Conservation (phyloP, 73 alveolate genomes). For the Stentor coeruleus region DNA sequence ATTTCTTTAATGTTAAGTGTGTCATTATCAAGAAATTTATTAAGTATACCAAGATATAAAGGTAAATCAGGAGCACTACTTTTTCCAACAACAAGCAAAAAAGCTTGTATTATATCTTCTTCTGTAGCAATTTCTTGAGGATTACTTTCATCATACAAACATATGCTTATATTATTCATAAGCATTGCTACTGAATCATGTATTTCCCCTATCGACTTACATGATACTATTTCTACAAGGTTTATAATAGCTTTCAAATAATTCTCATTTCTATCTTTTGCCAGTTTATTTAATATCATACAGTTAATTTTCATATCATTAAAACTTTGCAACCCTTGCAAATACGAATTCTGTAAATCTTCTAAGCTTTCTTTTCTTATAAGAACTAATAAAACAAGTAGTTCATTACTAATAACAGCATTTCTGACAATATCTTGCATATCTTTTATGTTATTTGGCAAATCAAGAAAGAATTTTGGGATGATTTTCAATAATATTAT, state of each 20-base stretch:
- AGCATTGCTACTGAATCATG: slow-evolving; percentile 5
- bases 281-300: background rate
- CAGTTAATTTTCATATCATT: background rate
- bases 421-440: background rate
- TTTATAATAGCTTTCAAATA: background rate
- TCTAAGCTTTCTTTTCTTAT: background rate
- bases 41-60: no score
- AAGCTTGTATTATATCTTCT: no score
- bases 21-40: no score
- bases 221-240: background rate
- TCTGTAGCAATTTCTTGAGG: no score
- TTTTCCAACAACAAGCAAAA: no score
- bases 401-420: background rate
- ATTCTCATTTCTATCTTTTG: background rate
- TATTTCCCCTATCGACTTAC: background rate
- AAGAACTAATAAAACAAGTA: background rate
- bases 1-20: no score
- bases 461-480: background rate
- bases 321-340: background rate
- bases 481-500: background rate
- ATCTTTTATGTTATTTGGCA: background rate
- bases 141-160: no score
- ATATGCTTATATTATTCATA: background rate
- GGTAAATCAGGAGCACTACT: no score
- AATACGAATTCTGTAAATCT: background rate